Base-by-base conservation (phyloP, 2,329 filamentous ascomycete genomes). In the Boeremia lycopersici region DNA sequence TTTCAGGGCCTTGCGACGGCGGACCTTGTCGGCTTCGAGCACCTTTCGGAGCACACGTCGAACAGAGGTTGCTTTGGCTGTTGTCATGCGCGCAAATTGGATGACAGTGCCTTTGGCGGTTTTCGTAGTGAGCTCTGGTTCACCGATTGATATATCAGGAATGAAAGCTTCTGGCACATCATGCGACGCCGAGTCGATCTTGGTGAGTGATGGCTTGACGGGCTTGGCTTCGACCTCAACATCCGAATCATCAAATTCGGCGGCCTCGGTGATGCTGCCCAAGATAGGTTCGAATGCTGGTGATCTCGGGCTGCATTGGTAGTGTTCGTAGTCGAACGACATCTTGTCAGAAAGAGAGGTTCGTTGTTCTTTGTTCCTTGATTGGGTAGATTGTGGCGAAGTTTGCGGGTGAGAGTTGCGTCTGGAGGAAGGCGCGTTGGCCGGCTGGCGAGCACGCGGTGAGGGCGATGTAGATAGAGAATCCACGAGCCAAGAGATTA, bases 251-350 rank as follows among this genome's bases (percentile, higher is more conserved):
- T 41, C 65, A n/a, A 65, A 59, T 48, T 68, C 65, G 45, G 62
- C 61, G 34, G 64, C 64, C 47, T 68, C 65, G 35, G 57, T 59
- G 39, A 68, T 68, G 56, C 64, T 64, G 15, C 60, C 61, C 19
- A 68, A 58, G n/a, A 64, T 68, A 9, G 65, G 65, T n/a, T 64
- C 57, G 19, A 65, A 67, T 15, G 56, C 48, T 10, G 60, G 52
- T 25, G 63, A 62, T 26, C 63, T 57, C 9, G 65, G 60, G 44
- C 53, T 54, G 43, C 52, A 55, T n/a, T 52, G 53, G n/a, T 42
- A 55, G 28, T 46, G 33, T 10, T 49, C 46, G n/a, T 51, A 56
- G n/a, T 54, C 56, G 11, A 54, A 53, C 13, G 65, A 60, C 65
- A 68, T 68, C 9, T 49, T 50, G 15, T 43, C 19, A 33, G 51